These are phyloP conservation scores for Thraustochytrium sp. DNA, from an alignment of 352 stramenopile species.

Conservation along the genomic window DNA sequence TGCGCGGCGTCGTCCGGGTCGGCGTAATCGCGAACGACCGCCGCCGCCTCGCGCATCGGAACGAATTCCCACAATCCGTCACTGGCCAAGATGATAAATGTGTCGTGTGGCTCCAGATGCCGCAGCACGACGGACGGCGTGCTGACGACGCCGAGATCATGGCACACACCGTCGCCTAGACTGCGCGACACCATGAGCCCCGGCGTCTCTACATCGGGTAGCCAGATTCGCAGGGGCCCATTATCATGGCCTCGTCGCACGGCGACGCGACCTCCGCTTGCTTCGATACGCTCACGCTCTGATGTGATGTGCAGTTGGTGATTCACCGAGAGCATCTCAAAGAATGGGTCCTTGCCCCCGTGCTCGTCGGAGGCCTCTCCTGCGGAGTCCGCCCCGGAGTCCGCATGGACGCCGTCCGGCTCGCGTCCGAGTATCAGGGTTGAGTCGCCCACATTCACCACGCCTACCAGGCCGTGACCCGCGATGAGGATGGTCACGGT, in stretches of 20 bases:
- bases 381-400: too few relatives aligned
- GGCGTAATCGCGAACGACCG: slow-evolving; percentile 60
- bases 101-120: slow-evolving; percentile 59
- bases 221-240: slow-evolving; percentile 15
- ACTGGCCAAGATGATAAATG: slow-evolving; percentile 68
- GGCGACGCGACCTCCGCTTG: not conserved
- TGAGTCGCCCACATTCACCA: slow-evolving; percentile 8
- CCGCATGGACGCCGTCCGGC: too few relatives aligned
- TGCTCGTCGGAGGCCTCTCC: too few relatives aligned
- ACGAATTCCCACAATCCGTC: slow-evolving; percentile 74
- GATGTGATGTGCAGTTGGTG: not conserved
- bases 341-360: too few relatives aligned
- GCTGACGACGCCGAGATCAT: not conserved
- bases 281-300: not conserved
- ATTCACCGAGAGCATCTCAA: not conserved
- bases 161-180: slow-evolving; percentile 18
- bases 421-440: not conserved
- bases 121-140: slow-evolving; percentile 61
- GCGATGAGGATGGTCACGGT: not conserved
- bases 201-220: not conserved
- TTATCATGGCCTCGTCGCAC: not conserved
- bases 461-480: not conserved
- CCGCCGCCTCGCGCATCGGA: slow-evolving; percentile 59
- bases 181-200: slow-evolving; percentile 29
- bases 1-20: not conserved